These are phyloP conservation scores for Colletotrichum sp. DNA, from an alignment of 2,329 filamentous ascomycete genomes.

Conservation along the genomic window DNA sequence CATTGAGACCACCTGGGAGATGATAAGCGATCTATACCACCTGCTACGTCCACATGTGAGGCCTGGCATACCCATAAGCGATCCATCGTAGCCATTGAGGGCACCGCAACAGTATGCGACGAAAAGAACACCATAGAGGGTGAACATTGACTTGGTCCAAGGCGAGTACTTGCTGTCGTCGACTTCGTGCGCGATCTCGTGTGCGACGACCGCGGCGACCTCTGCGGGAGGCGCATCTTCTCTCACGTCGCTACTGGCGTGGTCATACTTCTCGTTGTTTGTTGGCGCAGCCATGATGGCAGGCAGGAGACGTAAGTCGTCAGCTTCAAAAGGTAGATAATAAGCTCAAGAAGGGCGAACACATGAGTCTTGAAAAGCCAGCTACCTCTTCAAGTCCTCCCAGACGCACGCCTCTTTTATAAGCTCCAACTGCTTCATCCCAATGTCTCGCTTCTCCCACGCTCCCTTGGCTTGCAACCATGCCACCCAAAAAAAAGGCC, in stretches of 20 bases:
- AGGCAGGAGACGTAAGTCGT: neutral
- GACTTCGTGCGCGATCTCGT: slow-evolving; percentile 19
- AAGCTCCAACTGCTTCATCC: neutral
- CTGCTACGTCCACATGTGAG: neutral
- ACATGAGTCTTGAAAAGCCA: neutral
- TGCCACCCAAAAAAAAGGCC: neutral
- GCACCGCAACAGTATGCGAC: slow-evolving; percentile 21
- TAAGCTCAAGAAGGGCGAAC: neutral
- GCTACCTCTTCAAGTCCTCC: neutral
- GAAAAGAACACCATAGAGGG: slow-evolving; percentile 20
- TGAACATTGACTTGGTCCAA: slow-evolving; percentile 22
- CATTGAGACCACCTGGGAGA: slow-evolving; percentile 22
- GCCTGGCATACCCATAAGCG: neutral
- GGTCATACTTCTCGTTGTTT: neutral
- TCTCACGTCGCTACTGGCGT: neutral
- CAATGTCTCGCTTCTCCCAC: neutral
- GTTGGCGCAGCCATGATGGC: slow-evolving; percentile 4
- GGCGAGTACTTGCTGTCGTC: slow-evolving; percentile 19
- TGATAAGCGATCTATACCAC: neutral
- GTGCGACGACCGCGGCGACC: slow-evolving; percentile 3
- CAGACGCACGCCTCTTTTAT: slow-evolving; percentile 4
- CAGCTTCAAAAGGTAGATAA: neutral
- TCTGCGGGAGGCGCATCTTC: neutral
- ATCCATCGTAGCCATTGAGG: slow-evolving; percentile 18
- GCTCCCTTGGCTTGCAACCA: neutral